Percentiles rank a stretch among this genome's conserved stretches.
These are phyloP conservation scores for Thermothielavioides terrestris DNA, from an alignment of 495 filamentous ascomycete genomes.

Conservation along the genomic window DNA sequence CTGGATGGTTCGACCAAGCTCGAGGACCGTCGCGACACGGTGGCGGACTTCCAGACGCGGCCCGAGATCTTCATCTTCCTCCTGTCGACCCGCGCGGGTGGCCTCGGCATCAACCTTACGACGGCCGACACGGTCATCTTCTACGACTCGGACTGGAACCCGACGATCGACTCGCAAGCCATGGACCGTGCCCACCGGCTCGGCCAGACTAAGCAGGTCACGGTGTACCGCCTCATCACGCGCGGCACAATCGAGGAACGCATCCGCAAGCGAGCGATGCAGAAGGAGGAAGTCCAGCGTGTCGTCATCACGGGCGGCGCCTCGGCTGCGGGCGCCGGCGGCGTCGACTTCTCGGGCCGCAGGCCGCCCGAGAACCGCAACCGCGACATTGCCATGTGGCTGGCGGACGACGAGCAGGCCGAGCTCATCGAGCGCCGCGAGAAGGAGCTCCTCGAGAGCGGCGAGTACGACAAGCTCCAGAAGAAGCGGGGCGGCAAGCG, in stretches of 20 bases:
- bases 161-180: constrained; percentile 95
- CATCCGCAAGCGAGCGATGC: constrained; percentile 91
- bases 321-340: constrained; percentile 38
- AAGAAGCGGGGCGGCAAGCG: constrained; percentile 51
- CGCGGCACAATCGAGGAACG: constrained; percentile 96
- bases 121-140: constrained; percentile 93
- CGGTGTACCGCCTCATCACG: constrained; percentile 95
- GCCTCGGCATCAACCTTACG: constrained; percentile 95
- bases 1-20: constrained; percentile 97
- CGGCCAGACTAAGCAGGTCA: constrained; percentile 91
- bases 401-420: constrained; percentile 90
- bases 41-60: constrained; percentile 88
- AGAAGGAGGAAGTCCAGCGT: constrained; percentile 98
- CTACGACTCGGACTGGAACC: constrained; percentile 99
- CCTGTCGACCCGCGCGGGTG: constrained; percentile 90
- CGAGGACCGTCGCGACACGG: constrained; percentile 92
- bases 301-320: constrained; percentile 91
- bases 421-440: constrained; percentile 85
- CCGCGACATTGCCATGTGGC: constrained; percentile 94
- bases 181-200: constrained; percentile 99
- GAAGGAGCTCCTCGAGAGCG: constrained; percentile 61
- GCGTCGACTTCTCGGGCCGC: constrained; percentile 87
- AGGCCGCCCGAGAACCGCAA: constrained; percentile 75
- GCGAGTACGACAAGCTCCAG: constrained; percentile 55
- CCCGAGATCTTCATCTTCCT: constrained; percentile 95